Base-by-base conservation (phyloP, 164 flowering plant genomes). In the Chloranthus sessilifolius region DNA sequence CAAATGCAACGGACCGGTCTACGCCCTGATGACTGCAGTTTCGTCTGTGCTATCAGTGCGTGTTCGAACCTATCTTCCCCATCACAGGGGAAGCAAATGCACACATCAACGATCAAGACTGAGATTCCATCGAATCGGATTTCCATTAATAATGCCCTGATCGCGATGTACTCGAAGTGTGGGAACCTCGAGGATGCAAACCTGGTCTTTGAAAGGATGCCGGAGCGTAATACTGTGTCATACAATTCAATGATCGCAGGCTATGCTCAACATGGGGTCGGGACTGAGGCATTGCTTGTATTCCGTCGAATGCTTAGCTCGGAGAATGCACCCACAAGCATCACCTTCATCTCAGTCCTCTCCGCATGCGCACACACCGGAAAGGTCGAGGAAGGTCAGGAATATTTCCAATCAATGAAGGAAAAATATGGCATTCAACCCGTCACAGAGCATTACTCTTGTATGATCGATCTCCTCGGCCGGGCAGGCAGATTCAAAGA, bases 391-490 rank as follows among this genome's bases (percentile, higher is more conserved):
- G 73, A 79, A 60, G 89, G 80, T 24, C 14, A 47, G 58, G 47
- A 33, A 3, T 75, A 75, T 47, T 82, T 82, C 47, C 61, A 50
- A 4, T 47, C 70, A 61, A 89, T 89, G 90, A 63, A 57, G 25
- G 72, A 69, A 26, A 64, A 58, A 52, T 82, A 75, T 39, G 65
- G 63, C 20, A 76, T 86, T 29, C 72, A 66, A 51, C 90, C 95
- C 47, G 74, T 58, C 30, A 60, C 55, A 25, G 86, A 80, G 19
- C 95, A 89, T 43, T 85, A 80, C 65, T 73, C 88, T 4, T 90
- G 94, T 63, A 79, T 86, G 85, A 75, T 90, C 41, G 97, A 90
- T 66, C 86, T 90, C 53, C 62, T 84, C 14, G 91, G 95, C 12
- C 73, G 95, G 60, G 82, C 88, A 2, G 95, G 97, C 12, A 72